Percentiles rank a stretch among this genome's conserved stretches.
phyloP scores from a whole-genome alignment of 495 filamentous ascomycete genomes.

The Cladorrhinum samala region DNA sequence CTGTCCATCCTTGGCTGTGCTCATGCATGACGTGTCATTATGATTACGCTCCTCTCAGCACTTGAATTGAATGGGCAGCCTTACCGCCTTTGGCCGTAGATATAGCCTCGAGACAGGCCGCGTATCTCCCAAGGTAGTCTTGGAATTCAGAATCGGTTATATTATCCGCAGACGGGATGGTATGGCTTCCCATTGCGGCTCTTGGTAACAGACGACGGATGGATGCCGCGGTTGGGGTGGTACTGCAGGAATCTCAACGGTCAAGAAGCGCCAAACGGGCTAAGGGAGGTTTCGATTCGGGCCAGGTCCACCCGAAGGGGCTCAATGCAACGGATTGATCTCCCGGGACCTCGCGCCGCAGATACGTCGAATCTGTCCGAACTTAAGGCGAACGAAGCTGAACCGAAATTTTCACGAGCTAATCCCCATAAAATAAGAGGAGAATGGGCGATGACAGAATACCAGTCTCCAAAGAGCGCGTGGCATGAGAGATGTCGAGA shows the following conservation, averaged over 20 bases:
- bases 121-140: slow-evolving; percentile 29
- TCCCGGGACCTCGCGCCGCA: slow-evolving; percentile 21
- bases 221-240: slow-evolving; percentile 16
- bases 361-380: slow-evolving; percentile 11
- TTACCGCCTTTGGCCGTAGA: slow-evolving; percentile 36
- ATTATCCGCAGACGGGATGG: slow-evolving; percentile 23
- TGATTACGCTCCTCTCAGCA: background rate
- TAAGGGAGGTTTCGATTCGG: slow-evolving; percentile 2
- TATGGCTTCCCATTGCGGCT: slow-evolving; percentile 24
- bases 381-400: background rate
- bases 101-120: slow-evolving; percentile 33
- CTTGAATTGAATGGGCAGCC: slow-evolving; percentile 8
- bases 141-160: slow-evolving; percentile 33
- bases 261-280: slow-evolving; percentile 2
- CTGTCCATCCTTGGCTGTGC: slow-evolving; percentile 36
- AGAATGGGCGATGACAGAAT: background rate
- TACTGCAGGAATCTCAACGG: slow-evolving; percentile 13
- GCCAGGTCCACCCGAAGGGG: slow-evolving; percentile 2
- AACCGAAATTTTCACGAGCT: background rate
- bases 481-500: background rate
- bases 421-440: too few species aligned
- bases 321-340: slow-evolving; percentile 10
- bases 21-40: slow-evolving; percentile 3
- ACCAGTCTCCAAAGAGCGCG: too few species aligned
- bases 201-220: slow-evolving; percentile 3